Evolutionary conservation across 208 protist species (phyloP), one percentile per base, ranked within the genome.

Genomic region (Trypanosomatidae sp.): DNA sequence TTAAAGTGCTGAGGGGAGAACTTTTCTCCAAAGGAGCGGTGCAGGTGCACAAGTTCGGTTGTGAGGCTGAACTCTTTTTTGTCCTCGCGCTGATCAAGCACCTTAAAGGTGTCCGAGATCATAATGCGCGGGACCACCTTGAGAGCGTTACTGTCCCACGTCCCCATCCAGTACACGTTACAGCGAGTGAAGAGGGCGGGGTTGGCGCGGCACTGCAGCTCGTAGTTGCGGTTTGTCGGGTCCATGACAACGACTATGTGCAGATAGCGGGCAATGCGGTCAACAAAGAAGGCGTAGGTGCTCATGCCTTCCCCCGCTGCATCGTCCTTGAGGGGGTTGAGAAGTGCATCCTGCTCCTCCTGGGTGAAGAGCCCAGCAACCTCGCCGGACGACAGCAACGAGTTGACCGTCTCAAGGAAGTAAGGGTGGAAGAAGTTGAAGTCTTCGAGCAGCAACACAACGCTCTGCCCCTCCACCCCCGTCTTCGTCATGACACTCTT

Each of bases 181-280:
- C 98, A 99, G 41, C 90, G 84, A 30, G 97, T 99, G 88, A 95
- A 99, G 41, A 99, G 90, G 17, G 98, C 97, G 6, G 98, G 98
- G 84, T 99, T 99, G 44, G 91, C 89, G 71, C 97, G 90, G 79
- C 97, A 99, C 55, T 94, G 88, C 33, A 81, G 39, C 43, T 96
- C 85, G 82, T 99, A 99, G 55, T 91, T 81, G 15, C 82, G 71
- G 79, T 97, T 98, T n/a, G 86, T 95, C 36, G 92, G 97, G 83
- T 99, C 98, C 87, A 99, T 97, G 55, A 95, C 84, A 46, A 99
- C 69, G 44, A 89, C 94, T 7, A 99, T 83, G 89, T 99, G 98
- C 73, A 99, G 83, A 73, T 97, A 98, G 36, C 83, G 71, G 25
- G 82, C 76, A 56, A 99, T 94, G 41, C 98, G 92, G 53, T 93